phyloP scores from a whole-genome alignment of 306 rosid genomes.

The Inga leiocalycina region DNA sequence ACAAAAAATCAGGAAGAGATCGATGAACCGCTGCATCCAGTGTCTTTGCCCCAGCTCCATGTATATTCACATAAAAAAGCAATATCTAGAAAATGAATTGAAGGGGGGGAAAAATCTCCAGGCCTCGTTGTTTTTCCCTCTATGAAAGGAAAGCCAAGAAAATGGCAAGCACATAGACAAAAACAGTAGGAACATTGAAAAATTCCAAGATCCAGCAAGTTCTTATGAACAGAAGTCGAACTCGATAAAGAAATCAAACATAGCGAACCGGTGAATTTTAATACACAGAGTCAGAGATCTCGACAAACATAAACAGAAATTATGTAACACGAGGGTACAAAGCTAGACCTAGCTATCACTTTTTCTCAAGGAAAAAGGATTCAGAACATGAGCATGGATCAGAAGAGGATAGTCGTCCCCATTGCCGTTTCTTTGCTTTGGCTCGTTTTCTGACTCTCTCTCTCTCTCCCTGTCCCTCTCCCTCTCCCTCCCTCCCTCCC shows the following conservation, averaged over 20 bases:
- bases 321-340: neutral
- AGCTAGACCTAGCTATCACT: neutral
- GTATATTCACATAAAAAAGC: neutral
- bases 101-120: neutral
- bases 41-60: constrained; percentile 58
- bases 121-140: neutral
- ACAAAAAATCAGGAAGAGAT: constrained; percentile 88
- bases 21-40: constrained; percentile 99
- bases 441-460: neutral
- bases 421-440: constrained; percentile 35
- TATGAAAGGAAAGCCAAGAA: neutral
- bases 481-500: neutral
- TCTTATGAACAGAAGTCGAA: neutral
- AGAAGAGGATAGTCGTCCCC: constrained; percentile 38
- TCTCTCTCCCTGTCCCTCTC: neutral
- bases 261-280: neutral
- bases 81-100: neutral
- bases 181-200: neutral
- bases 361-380: neutral
- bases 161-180: neutral
- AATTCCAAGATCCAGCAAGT: constrained; percentile 29
- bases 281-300: constrained; percentile 53
- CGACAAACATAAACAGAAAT: constrained; percentile 27
- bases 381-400: constrained; percentile 39
- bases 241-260: neutral